Conservation (phyloP, 2,329 filamentous ascomycete species). For the Fusarium scirpi region DNA sequence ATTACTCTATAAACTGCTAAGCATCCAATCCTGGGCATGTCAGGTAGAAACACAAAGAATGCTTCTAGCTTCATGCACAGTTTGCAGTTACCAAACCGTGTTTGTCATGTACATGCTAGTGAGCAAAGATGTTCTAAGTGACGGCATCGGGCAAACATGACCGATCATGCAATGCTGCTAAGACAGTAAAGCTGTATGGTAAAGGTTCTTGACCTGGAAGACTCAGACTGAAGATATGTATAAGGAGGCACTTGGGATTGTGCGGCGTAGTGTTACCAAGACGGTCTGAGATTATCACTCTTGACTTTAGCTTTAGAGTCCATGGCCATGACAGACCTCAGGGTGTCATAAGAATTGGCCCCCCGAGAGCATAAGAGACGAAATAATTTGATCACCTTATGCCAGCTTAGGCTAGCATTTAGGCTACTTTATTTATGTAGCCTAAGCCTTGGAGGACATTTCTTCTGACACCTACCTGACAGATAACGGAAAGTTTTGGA, state of each 20-base stretch:
- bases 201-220: neutral
- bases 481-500: neutral
- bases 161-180: neutral
- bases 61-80: conserved; percentile 5
- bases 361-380: too few species aligned
- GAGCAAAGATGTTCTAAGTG: neutral
- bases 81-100: neutral
- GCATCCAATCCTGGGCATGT: neutral
- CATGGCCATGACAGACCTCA: neutral
- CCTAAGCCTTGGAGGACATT: too few species aligned
- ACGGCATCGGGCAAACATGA: neutral
- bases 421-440: too few species aligned
- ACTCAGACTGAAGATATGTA: neutral
- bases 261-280: neutral
- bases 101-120: neutral
- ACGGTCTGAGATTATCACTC: neutral
- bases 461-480: too few species aligned
- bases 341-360: too few species aligned
- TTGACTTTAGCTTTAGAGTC: neutral
- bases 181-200: neutral
- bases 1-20: neutral
- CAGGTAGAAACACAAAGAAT: neutral
- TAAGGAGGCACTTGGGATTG: neutral
- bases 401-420: too few species aligned
- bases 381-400: too few species aligned